These are phyloP conservation scores for Pezicula neosporulosa DNA, from an alignment of 2,329 filamentous ascomycete genomes.

Conservation along the genomic window DNA sequence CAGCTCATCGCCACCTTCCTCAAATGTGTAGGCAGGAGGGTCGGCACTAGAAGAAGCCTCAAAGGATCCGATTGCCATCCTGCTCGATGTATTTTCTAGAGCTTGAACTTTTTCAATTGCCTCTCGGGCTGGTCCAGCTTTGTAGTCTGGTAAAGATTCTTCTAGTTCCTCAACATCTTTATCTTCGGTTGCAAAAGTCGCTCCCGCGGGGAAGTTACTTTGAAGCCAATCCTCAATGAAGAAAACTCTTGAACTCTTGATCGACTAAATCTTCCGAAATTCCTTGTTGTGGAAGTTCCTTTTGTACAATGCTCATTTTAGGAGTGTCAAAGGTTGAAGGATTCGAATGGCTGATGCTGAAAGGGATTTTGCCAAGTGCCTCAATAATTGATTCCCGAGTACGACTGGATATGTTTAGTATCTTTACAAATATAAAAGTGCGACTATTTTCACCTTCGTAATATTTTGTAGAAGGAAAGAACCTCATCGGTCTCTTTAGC, in stretches of 20 bases:
- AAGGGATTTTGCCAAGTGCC: too few relatives aligned
- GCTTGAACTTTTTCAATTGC: too few relatives aligned
- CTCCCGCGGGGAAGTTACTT: not conserved
- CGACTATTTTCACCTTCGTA: slow-evolving; percentile 9
- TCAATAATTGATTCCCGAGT: too few relatives aligned
- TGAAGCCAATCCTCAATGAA: slow-evolving; percentile 16
- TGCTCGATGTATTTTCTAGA: slow-evolving; percentile 2
- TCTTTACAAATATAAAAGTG: not conserved
- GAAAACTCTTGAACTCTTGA: slow-evolving; percentile 16
- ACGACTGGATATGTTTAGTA: too few relatives aligned
- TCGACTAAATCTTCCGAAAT: slow-evolving; percentile 10
- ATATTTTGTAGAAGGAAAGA: slow-evolving; percentile 6
- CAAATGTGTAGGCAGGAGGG: slow-evolving; percentile 16
- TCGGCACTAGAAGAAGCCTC: slow-evolving; percentile 1
- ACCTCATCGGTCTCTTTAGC: slow-evolving; percentile 7
- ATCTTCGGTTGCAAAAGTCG: not conserved
- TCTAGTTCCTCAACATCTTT: not conserved
- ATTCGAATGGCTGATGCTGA: not conserved
- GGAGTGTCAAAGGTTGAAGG: not conserved
- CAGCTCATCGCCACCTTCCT: slow-evolving; percentile 7
- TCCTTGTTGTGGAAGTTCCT: slow-evolving; percentile 8
- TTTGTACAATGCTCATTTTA: slow-evolving; percentile 1
- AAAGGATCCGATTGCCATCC: not conserved
- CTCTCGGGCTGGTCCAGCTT: slow-evolving; percentile 1
- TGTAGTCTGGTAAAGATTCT: slow-evolving; percentile 11